phyloP scores from a whole-genome alignment of 2,329 filamentous ascomycete genomes.

The Talaromyces sp. region DNA sequence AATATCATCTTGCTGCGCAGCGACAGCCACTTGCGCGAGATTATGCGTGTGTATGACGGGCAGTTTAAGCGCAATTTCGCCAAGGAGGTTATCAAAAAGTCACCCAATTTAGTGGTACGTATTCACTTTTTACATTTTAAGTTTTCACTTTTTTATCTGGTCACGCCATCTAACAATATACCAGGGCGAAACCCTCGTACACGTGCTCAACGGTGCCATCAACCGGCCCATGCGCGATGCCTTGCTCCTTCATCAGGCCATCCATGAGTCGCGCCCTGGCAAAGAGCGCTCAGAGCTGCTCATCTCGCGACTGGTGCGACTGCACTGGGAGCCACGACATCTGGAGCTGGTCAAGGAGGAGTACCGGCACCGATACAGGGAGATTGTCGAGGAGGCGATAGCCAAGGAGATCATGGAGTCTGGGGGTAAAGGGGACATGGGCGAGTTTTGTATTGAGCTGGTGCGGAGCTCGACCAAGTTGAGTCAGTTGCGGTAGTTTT shows the following conservation, averaged over 20 bases:
- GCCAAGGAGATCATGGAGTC: slow-evolving; percentile 65
- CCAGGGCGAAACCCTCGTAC: slow-evolving; percentile 88
- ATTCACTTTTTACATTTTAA: background rate
- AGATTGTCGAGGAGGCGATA: slow-evolving; percentile 72
- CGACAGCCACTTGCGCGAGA: slow-evolving; percentile 75
- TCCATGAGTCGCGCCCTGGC: slow-evolving; percentile 66
- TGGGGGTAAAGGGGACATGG: slow-evolving; percentile 56
- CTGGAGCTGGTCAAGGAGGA: slow-evolving; percentile 74
- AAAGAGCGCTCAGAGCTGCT: slow-evolving; percentile 79
- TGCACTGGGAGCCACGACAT: slow-evolving; percentile 88
- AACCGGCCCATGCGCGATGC: slow-evolving; percentile 93
- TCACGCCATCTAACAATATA: background rate
- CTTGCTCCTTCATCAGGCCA: slow-evolving; percentile 82
- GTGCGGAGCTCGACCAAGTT: slow-evolving; percentile 28
- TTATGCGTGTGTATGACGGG: slow-evolving; percentile 71
- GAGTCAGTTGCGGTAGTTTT: slow-evolving; percentile 2
- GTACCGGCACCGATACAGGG: slow-evolving; percentile 72
- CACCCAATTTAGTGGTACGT: slow-evolving; percentile 86
- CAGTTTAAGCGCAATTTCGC: slow-evolving; percentile 78
- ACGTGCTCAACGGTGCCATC: slow-evolving; percentile 94
- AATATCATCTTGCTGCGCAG: slow-evolving; percentile 75
- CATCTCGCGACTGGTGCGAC: slow-evolving; percentile 78
- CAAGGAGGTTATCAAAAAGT: slow-evolving; percentile 79
- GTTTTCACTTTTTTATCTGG: background rate
- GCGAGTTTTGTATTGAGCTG: slow-evolving; percentile 68